A percentile compares a stretch with the other conserved stretches of the same genome.
Conservation (phyloP, 345 rosid species). For the Eucalyptus melliodora region DNA sequence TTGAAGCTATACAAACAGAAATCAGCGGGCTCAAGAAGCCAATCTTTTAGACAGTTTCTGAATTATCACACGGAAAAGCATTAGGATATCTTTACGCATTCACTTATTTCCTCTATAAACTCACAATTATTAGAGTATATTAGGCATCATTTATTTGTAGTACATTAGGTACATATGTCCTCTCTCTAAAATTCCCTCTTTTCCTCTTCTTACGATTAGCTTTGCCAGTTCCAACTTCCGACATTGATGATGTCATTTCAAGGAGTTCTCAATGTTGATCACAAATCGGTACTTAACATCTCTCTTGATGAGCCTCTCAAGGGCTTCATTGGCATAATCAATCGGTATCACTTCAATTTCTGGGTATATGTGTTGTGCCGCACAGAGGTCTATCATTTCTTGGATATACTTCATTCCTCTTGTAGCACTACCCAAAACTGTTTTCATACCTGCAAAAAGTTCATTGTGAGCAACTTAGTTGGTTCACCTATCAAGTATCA, state of each 20-base stretch:
- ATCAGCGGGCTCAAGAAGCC: not conserved
- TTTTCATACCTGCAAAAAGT: constrained; percentile 32
- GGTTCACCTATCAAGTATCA: not conserved
- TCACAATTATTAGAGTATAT: not conserved
- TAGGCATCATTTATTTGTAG: not conserved
- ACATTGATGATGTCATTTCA: constrained; percentile 18
- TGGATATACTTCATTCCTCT: constrained; percentile 58
- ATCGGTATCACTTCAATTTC: constrained; percentile 54
- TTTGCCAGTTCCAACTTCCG: not conserved
- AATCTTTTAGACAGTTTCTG: not conserved
- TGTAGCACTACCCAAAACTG: constrained; percentile 40
- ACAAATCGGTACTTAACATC: constrained; percentile 80
- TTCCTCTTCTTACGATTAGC: not conserved
- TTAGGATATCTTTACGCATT: not conserved
- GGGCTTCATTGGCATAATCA: constrained; percentile 54
- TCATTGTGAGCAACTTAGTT: not conserved
- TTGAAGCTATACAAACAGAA: not conserved
- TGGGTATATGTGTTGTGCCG: constrained; percentile 56
- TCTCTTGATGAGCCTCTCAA: constrained; percentile 55
- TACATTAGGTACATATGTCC: not conserved
- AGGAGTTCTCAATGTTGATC: constrained; percentile 59
- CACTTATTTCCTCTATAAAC: not conserved
- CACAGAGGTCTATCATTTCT: constrained; percentile 75
- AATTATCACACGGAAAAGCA: not conserved
- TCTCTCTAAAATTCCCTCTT: not conserved